A percentile compares a stretch with the other conserved stretches of the same genome.
phyloP scores from a whole-genome alignment of 1,284 basidiomycete genomes.

The Paramarasmius palmivorus region DNA sequence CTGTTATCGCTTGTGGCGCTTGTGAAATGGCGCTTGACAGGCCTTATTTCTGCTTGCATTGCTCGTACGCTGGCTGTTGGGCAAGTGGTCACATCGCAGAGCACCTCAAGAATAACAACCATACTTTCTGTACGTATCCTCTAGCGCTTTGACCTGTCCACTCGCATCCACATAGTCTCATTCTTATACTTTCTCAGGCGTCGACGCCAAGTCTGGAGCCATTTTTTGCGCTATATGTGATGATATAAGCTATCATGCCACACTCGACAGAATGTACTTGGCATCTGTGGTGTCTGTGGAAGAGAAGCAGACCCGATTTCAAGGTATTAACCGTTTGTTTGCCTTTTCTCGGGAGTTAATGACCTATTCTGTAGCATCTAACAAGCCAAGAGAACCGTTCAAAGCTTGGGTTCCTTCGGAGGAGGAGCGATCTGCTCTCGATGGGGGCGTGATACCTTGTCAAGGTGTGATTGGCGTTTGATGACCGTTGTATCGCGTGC shows the following conservation, averaged over 20 bases:
- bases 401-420: conserved; percentile 40
- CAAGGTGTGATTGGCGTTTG: conserved; percentile 47
- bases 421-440: conserved; percentile 38
- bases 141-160: background rate
- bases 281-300: conserved; percentile 38
- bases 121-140: conserved; percentile 77
- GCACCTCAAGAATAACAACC: conserved; percentile 59
- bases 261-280: conserved; percentile 34
- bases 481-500: conserved; percentile 6
- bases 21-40: conserved; percentile 62
- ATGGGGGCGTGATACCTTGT: conserved; percentile 52
- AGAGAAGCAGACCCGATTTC: conserved; percentile 41
- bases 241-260: conserved; percentile 45
- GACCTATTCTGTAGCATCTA: conserved; percentile 28
- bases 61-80: conserved; percentile 78
- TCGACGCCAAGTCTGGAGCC: conserved; percentile 42
- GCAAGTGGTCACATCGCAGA: conserved; percentile 49
- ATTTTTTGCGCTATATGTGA: conserved; percentile 46
- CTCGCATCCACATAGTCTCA: background rate
- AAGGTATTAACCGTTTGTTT: conserved; percentile 27
- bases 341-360: background rate
- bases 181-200: conserved; percentile 28
- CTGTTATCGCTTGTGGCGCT: conserved; percentile 61
- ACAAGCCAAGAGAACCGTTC: conserved; percentile 40
- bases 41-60: conserved; percentile 83